These are phyloP conservation scores for Saccharata proteae DNA, from an alignment of 2,329 filamentous ascomycete species.

Conservation along the genomic window DNA sequence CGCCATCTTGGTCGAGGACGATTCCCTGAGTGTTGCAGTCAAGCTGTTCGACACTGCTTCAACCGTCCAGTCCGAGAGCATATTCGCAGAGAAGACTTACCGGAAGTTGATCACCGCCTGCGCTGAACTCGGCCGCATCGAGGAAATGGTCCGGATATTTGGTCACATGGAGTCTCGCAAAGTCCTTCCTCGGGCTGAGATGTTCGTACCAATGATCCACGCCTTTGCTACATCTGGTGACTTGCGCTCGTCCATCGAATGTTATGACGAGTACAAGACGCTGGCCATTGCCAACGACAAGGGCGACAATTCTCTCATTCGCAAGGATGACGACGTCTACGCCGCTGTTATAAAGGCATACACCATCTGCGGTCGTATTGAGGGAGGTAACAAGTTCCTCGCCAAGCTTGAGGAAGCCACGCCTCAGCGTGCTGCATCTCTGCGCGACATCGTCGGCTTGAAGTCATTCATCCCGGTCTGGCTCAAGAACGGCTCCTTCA, in stretches of 20 bases:
- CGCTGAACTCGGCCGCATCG: constrained; percentile 65
- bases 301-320: constrained; percentile 54
- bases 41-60: constrained; percentile 74
- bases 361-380: constrained; percentile 64
- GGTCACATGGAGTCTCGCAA: constrained; percentile 78
- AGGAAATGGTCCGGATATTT: constrained; percentile 84
- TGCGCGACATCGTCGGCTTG: constrained; percentile 61
- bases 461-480: constrained; percentile 71
- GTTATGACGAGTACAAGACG: constrained; percentile 88
- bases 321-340: constrained; percentile 76
- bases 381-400: constrained; percentile 77
- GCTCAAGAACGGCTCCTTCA: constrained; percentile 56
- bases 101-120: constrained; percentile 77
- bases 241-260: constrained; percentile 76
- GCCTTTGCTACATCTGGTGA: constrained; percentile 76
- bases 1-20: constrained; percentile 75
- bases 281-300: constrained; percentile 76
- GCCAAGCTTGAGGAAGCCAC: constrained; percentile 56
- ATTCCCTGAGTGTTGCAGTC: constrained; percentile 72
- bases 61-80: constrained; percentile 43
- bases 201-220: constrained; percentile 91
- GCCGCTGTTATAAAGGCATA: constrained; percentile 88
- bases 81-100: constrained; percentile 73
- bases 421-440: constrained; percentile 41
- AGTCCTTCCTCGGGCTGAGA: constrained; percentile 62